These are phyloP conservation scores for Blastocystis sp. DNA, from an alignment of 352 stramenopile species.

Conservation along the genomic window DNA sequence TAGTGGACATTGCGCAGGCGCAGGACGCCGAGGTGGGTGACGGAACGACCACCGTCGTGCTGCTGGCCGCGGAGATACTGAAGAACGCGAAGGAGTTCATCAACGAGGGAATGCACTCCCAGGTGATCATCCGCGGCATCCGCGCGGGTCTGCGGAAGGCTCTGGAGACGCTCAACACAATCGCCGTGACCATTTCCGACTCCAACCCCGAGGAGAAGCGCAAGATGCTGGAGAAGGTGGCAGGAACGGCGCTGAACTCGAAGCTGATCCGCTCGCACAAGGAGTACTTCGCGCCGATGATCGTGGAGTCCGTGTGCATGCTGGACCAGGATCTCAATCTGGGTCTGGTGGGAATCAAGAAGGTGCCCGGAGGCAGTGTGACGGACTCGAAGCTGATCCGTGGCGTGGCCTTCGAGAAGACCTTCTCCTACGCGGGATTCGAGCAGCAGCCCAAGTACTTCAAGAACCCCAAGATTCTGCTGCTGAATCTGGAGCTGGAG, in stretches of 20 bases:
- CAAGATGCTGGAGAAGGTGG: conserved; percentile 85
- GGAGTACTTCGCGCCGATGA: conserved; percentile 94
- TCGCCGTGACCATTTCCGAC: conserved; percentile 80
- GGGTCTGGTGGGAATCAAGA: conserved; percentile 92
- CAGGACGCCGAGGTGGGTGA: conserved; percentile 85
- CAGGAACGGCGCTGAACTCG: conserved; percentile 92
- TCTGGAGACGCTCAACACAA: conserved; percentile 81
- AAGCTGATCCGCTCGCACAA: conserved; percentile 96
- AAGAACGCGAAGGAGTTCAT: conserved; percentile 93
- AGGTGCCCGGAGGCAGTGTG: conserved; percentile 92
- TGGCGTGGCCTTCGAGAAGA: conserved; percentile 98
- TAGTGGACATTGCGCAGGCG: conserved; percentile 93
- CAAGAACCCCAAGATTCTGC: conserved; percentile 88
- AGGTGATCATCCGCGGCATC: conserved; percentile 84
- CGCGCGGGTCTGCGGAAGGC: conserved; percentile 80
- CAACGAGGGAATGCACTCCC: conserved; percentile 92
- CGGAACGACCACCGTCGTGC: conserved; percentile 92
- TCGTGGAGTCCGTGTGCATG: conserved; percentile 89
- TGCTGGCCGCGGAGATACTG: conserved; percentile 92
- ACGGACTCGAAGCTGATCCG: conserved; percentile 94
- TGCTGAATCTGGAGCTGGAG: conserved; percentile 97
- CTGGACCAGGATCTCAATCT: conserved; percentile 81
- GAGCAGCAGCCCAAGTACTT: conserved; percentile 99
- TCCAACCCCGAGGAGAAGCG: conserved; percentile 75
- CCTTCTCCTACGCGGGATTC: conserved; percentile 98